A percentile compares a stretch with the other conserved stretches of the same genome.
phyloP scores from a whole-genome alignment of 305 asterid genomes.

The Fraxinus sp. region DNA sequence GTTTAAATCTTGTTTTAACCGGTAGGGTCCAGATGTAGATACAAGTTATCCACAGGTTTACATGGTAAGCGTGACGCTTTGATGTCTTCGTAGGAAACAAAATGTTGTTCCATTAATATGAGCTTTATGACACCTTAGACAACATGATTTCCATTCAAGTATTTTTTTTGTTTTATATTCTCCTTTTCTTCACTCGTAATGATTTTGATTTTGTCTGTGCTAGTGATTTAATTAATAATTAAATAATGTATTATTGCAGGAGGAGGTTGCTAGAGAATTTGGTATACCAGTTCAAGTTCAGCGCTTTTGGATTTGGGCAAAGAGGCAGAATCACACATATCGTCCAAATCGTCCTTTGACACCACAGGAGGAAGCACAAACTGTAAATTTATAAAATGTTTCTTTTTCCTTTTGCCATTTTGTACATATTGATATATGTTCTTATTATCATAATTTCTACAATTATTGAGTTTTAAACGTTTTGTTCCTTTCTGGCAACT shows the following conservation, averaged over 20 bases:
- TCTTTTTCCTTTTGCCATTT: conserved; percentile 14
- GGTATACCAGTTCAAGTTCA: conserved; percentile 82
- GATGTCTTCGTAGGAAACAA: not conserved
- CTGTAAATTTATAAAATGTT: conserved; percentile 40
- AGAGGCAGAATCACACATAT: conserved; percentile 86
- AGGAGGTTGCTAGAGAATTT: conserved; percentile 82
- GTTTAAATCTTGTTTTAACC: not conserved
- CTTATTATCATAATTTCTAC: conserved; percentile 7
- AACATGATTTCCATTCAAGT: not conserved
- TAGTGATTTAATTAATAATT: not conserved
- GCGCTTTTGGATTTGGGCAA: conserved; percentile 96
- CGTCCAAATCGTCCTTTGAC: conserved; percentile 91
- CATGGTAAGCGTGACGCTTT: conserved; percentile 1
- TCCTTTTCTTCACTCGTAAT: conserved; percentile 9
- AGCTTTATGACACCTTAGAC: not conserved
- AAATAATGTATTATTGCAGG: conserved; percentile 46
- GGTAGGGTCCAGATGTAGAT: not conserved
- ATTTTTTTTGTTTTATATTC: not conserved
- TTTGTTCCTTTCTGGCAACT: not conserved
- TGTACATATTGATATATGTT: not conserved
- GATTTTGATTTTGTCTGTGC: not conserved
- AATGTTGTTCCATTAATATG: not conserved
- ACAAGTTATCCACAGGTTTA: not conserved
- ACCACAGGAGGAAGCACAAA: conserved; percentile 74
- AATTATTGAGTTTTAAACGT: conserved; percentile 2